phyloP scores from a whole-genome alignment of 148 eudicot species.

The Rhododendron vialii region DNA sequence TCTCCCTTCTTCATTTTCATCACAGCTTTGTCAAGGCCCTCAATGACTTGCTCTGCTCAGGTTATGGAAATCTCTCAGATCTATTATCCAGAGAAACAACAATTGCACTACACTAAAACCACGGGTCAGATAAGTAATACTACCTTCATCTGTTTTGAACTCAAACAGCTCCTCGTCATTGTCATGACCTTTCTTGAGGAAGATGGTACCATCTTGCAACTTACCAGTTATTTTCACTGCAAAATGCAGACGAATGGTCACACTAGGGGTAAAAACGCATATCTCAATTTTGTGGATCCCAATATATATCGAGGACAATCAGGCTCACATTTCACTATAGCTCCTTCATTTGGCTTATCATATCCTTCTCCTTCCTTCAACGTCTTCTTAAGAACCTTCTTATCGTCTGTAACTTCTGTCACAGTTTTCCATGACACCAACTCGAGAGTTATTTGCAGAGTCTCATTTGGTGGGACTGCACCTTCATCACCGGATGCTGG shows the following conservation, averaged over 20 bases:
- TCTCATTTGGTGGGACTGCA: conserved; percentile 83
- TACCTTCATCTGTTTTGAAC: conserved; percentile 95
- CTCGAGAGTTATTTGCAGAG: conserved; percentile 65
- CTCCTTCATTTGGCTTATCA: conserved; percentile 83
- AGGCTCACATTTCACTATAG: conserved; percentile 72
- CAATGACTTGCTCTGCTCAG: conserved; percentile 84
- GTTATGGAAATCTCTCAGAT: not conserved
- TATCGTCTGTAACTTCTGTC: conserved; percentile 69
- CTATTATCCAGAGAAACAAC: not conserved
- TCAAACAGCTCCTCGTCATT: conserved; percentile 66
- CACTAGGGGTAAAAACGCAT: not conserved
- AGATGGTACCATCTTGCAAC: conserved; percentile 81
- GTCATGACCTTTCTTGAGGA: conserved; percentile 65
- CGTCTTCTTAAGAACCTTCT: conserved; percentile 83
- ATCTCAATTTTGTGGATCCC: not conserved
- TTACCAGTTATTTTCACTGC: conserved; percentile 91
- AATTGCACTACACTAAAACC: not conserved
- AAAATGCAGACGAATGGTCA: conserved; percentile 10
- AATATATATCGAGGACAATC: not conserved
- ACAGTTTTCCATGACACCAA: conserved; percentile 87
- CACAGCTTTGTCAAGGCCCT: conserved; percentile 79
- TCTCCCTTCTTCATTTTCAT: conserved; percentile 92
- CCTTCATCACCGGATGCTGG: conserved; percentile 67
- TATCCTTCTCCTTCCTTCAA: conserved; percentile 90
- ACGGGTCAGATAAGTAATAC: not conserved